Evolutionary conservation across 805 yeast genomes (phyloP), one percentile per base, ranked within the genome.

Genomic region (Teunomyces funiuensis): DNA sequence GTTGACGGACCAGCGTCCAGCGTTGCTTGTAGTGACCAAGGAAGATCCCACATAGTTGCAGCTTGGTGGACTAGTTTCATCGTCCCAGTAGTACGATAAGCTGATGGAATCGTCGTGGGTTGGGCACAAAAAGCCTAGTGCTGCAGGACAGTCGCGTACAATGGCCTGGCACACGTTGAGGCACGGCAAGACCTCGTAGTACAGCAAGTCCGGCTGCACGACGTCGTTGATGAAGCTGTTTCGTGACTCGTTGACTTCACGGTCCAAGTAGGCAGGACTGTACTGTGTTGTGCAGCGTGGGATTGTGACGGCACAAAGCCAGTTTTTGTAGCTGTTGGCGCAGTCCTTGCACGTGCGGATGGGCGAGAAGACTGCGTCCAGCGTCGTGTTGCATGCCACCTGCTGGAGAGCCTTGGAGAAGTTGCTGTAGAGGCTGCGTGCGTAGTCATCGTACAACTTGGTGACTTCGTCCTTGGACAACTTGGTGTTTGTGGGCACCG

Each of bases 301-400:
- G 5, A 91, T 86, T 0, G 88, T 71, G 3, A 88, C 88, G 0
- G 95, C 74, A 63, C 99, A 91, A 14, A 93, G 72, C 99, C 99
- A 91, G 52, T 82, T 73, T 52, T 79, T 80, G 60, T 91, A 91
- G 1, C 90, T 73, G 2, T 58, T 49, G 1, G 74, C 73, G 58
- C 99, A 91, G 54, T 87, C 81, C 10, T 68, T 72, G 55, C 99
- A 91, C 0, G 83, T 71, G 28, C 79, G 60, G 17, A 91, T 55
- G 7, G 95, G 88, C 1, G 97, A 87, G 60, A 76, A 91, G 5
- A 79, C 54, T 2, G 88, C 74, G 45, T 80, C 89, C 11, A 67
- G 61, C 23, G 77, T 79, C 1, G 84, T 72, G 48, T 85, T 85
- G 62, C 99, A 91, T 1, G 89, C 71, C 3, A 85, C 69, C 46